phyloP scores from a whole-genome alignment of 108 stramenopile species.

The Nitzschia palea region DNA sequence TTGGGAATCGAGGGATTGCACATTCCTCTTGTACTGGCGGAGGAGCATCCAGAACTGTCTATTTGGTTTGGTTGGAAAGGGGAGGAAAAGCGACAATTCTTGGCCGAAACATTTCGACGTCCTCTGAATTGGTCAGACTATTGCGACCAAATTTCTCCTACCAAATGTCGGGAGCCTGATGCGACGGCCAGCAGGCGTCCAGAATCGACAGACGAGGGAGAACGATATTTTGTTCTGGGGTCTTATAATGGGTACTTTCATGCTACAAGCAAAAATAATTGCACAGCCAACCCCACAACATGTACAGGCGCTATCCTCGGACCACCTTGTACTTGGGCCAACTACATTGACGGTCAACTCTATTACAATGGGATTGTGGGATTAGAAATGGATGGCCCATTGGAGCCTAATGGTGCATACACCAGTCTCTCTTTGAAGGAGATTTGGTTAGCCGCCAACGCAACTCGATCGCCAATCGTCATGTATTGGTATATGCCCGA shows the following conservation, averaged over 20 bases:
- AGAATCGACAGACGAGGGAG: conserved; percentile 2
- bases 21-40: conserved; percentile 27
- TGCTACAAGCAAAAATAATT: conserved; percentile 25
- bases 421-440: conserved; percentile 28
- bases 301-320: conserved; percentile 29
- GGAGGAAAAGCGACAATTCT: conserved; percentile 5
- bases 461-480: conserved; percentile 36
- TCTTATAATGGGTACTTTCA: conserved; percentile 31
- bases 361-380: conserved; percentile 29
- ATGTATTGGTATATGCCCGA: conserved; percentile 44
- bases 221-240: conserved; percentile 13
- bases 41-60: conserved; percentile 28
- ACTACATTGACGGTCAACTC: conserved; percentile 20
- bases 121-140: conserved; percentile 48
- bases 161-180: conserved; percentile 31
- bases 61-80: conserved; percentile 38
- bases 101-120: conserved; percentile 39
- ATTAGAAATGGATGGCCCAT: conserved; percentile 22
- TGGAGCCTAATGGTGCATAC: conserved; percentile 33
- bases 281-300: conserved; percentile 10
- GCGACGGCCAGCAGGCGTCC: conserved; percentile 10
- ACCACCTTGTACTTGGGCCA: conserved; percentile 27
- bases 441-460: conserved; percentile 44
- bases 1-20: conserved; percentile 16
- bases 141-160: conserved; percentile 25